Evolutionary conservation across 1,284 basidiomycete species (phyloP).

Genomic region (Crucibulum cyathiforme): DNA sequence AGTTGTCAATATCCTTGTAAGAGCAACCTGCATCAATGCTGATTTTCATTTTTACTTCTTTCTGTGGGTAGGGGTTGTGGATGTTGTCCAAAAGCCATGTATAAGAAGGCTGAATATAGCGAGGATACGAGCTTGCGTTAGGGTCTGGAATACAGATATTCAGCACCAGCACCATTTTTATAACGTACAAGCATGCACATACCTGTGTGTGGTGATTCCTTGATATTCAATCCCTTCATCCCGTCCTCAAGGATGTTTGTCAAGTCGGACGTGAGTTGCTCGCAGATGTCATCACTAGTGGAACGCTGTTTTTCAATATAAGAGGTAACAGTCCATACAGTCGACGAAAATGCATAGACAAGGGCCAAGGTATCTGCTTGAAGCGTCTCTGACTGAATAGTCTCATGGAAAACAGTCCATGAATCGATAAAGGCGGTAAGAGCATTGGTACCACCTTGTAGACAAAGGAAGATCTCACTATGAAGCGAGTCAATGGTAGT

Average conservation of each 20-base stretch:
- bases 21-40: constrained; percentile 22
- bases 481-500: background rate
- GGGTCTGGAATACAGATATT: background rate
- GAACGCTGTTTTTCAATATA: background rate
- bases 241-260: background rate
- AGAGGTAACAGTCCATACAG: background rate
- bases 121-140: constrained; percentile 10
- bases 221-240: background rate
- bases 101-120: constrained; percentile 42
- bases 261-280: background rate
- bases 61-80: constrained; percentile 56
- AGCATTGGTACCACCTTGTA: background rate
- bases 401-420: background rate
- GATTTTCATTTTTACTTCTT: constrained; percentile 32
- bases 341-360: background rate
- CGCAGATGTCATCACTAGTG: background rate
- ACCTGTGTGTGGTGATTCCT: background rate
- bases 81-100: constrained; percentile 54
- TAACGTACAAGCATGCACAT: background rate
- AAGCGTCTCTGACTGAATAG: background rate
- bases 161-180: background rate
- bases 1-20: constrained; percentile 45
- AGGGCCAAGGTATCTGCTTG: background rate
- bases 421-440: background rate
- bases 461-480: background rate